These are phyloP conservation scores for Chrysoporthe austroafricana DNA, from an alignment of 2,329 filamentous ascomycete species.

Conservation along the genomic window DNA sequence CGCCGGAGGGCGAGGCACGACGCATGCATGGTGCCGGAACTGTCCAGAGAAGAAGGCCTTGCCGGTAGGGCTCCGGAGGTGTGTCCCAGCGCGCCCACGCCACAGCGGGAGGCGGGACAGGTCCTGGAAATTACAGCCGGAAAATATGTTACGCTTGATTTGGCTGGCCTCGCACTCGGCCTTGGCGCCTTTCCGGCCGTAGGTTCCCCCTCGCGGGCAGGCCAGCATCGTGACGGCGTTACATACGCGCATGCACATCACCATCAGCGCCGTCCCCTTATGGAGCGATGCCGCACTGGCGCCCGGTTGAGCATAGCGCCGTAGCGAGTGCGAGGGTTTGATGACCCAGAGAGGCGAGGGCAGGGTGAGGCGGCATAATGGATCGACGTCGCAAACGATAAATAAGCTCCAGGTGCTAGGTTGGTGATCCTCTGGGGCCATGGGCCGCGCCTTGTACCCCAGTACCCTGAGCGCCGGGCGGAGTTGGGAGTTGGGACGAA, in stretches of 20 bases:
- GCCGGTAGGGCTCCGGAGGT: neutral
- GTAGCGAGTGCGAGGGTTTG: neutral
- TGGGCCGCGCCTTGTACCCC: neutral
- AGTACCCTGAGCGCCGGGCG: neutral
- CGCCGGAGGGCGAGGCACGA: too few species aligned
- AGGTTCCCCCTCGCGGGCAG: too few species aligned
- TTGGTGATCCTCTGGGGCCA: neutral
- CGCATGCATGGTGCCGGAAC: too few species aligned
- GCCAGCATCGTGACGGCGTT: neutral
- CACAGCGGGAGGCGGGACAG: neutral
- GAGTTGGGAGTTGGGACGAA: slow-evolving; percentile 18
- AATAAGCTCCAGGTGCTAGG: slow-evolving; percentile 15
- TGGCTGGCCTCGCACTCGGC: neutral
- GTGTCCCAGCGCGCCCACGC: neutral
- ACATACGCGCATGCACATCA: slow-evolving; percentile 2
- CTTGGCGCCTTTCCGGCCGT: neutral
- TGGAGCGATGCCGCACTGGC: neutral
- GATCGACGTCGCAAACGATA: slow-evolving; percentile 16
- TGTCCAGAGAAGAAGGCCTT: neutral
- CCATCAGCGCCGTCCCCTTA: neutral
- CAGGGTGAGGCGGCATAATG: slow-evolving; percentile 13
- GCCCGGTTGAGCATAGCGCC: neutral
- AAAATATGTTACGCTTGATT: slow-evolving; percentile 2
- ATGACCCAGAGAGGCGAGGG: neutral
- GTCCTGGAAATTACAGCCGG: neutral